phyloP scores from a whole-genome alignment of 148 eudicot genomes.

The Persicaria tinctoria region DNA sequence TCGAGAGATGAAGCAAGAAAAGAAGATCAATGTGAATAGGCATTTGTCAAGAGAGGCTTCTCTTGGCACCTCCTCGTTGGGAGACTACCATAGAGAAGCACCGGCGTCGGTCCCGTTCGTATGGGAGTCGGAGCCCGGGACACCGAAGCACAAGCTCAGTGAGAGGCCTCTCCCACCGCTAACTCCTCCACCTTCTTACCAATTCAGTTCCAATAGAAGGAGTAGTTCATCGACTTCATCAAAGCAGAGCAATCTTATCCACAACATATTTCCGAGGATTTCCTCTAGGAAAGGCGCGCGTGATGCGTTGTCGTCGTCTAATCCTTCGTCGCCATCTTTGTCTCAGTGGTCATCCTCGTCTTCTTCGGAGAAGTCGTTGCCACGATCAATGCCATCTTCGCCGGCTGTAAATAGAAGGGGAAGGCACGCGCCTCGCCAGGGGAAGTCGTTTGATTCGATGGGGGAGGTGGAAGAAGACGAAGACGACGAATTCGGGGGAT shows the following conservation, averaged over 20 bases:
- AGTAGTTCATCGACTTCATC: neutral
- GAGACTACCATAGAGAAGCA: neutral
- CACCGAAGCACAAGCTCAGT: neutral
- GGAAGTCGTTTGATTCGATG: neutral
- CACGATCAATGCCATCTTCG: neutral
- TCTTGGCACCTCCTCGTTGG: neutral
- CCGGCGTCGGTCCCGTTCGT: neutral
- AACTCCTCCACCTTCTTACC: neutral
- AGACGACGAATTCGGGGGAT: neutral
- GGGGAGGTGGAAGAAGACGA: neutral
- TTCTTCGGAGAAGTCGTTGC: neutral
- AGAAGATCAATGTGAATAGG: neutral
- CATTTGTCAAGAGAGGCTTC: neutral
- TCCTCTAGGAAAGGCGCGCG: neutral
- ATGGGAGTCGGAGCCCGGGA: slow-evolving; percentile 1
- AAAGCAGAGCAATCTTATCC: neutral
- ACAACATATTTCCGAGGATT: neutral
- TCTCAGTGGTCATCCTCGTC: neutral
- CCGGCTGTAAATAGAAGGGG: neutral
- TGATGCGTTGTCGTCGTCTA: neutral
- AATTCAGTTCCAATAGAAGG: neutral
- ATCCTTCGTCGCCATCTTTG: neutral
- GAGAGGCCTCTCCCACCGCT: neutral
- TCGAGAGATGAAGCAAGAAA: neutral
- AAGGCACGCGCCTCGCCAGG: too few species aligned